Evolutionary conservation across 2,329 filamentous ascomycete genomes (phyloP).

Genomic region (Nannizzia gypsea): DNA sequence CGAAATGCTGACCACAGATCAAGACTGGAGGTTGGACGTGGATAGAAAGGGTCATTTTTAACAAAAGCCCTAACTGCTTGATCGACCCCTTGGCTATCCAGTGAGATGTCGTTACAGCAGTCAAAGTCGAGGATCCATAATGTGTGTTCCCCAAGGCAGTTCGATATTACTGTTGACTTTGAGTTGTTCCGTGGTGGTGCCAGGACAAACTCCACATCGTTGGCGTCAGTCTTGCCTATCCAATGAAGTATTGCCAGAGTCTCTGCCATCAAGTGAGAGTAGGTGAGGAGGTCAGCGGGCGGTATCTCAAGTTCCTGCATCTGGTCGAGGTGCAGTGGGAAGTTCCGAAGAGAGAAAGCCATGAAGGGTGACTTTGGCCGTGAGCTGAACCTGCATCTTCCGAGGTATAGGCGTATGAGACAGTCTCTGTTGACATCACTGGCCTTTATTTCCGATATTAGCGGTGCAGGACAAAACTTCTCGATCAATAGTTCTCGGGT

Average conservation of each 20-base stretch:
- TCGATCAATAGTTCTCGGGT: constrained; percentile 23
- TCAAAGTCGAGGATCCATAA: constrained; percentile 43
- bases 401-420: constrained; percentile 41
- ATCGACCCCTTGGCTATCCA: constrained; percentile 32
- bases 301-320: constrained; percentile 35
- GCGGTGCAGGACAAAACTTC: constrained; percentile 22
- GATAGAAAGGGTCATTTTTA: constrained; percentile 43
- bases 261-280: constrained; percentile 39
- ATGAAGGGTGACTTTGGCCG: constrained; percentile 16
- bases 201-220: constrained; percentile 47
- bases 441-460: constrained; percentile 18
- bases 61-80: constrained; percentile 36
- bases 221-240: constrained; percentile 38
- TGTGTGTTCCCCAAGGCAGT: constrained; percentile 23
- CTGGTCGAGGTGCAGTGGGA: constrained; percentile 40
- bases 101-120: constrained; percentile 26
- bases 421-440: constrained; percentile 35
- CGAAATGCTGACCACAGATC: constrained; percentile 20
- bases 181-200: constrained; percentile 11
- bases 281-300: constrained; percentile 17
- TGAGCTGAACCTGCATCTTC: constrained; percentile 21
- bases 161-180: constrained; percentile 6
- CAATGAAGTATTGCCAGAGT: constrained; percentile 43
- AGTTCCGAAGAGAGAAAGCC: constrained; percentile 37
- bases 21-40: constrained; percentile 25